Evolutionary conservation across 495 filamentous ascomycete species (phyloP).

Genomic region (Daldinia grandis): DNA sequence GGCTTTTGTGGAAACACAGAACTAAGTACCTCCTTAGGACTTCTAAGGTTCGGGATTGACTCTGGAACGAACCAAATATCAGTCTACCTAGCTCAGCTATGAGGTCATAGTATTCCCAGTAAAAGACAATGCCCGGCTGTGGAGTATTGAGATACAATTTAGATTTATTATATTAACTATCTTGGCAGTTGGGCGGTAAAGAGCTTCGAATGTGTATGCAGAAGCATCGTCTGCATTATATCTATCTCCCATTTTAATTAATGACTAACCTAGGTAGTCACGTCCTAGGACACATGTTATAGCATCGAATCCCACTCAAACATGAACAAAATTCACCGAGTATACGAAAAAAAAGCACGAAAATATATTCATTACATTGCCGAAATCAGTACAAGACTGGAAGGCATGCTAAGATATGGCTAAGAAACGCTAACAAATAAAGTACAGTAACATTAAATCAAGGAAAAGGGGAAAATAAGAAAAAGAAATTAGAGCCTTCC

Average conservation of each 20-base stretch:
- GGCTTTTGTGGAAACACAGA: not conserved
- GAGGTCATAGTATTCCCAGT: constrained; percentile 14
- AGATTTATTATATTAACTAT: not conserved
- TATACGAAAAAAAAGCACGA: not conserved
- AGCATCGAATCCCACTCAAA: not conserved
- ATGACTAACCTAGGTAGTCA: not conserved
- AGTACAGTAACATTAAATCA: not conserved
- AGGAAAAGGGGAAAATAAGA: not conserved
- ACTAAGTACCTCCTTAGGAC: too few relatives aligned
- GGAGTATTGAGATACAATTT: not conserved
- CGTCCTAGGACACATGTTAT: not conserved
- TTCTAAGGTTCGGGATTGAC: too few relatives aligned
- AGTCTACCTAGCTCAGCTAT: not conserved
- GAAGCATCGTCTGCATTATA: not conserved
- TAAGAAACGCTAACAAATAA: not conserved
- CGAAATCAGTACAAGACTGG: not conserved
- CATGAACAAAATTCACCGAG: not conserved
- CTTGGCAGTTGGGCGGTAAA: not conserved
- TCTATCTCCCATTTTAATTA: not conserved
- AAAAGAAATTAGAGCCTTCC: constrained; percentile 40
- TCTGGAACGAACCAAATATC: not conserved
- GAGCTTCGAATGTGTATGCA: not conserved
- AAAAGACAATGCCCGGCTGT: not conserved
- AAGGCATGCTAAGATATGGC: not conserved
- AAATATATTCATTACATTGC: not conserved